phyloP scores from a whole-genome alignment of 1,284 basidiomycete genomes.

The Bjerkandera adusta region DNA sequence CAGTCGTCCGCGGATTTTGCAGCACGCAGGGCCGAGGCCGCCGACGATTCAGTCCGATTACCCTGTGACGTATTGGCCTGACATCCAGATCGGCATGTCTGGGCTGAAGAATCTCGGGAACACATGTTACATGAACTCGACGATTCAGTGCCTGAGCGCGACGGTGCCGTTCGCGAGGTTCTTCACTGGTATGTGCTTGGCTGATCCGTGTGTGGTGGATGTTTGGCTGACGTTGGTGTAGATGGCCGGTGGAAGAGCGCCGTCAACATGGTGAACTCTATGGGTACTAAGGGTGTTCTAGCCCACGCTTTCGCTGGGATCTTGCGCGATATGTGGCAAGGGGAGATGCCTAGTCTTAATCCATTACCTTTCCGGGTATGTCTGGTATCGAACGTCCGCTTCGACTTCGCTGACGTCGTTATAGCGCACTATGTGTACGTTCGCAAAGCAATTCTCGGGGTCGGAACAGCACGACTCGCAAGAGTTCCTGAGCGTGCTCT shows the following conservation, averaged over 20 bases:
- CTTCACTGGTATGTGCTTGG: conserved; percentile 63
- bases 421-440: conserved; percentile 80
- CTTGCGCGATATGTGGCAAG: conserved; percentile 86
- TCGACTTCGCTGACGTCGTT: neutral
- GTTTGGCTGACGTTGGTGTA: conserved; percentile 29
- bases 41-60: conserved; percentile 71
- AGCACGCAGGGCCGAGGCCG: conserved; percentile 38
- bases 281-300: conserved; percentile 88
- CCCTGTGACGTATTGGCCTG: conserved; percentile 78
- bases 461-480: conserved; percentile 97
- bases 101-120: conserved; percentile 97
- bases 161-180: conserved; percentile 89
- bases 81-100: conserved; percentile 76
- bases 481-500: conserved; percentile 92
- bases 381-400: conserved; percentile 9
- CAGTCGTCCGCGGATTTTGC: conserved; percentile 49
- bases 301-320: conserved; percentile 84
- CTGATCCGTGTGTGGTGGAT: neutral
- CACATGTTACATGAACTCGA: conserved; percentile 99
- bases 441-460: conserved; percentile 88
- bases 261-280: conserved; percentile 84
- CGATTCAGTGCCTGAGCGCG: conserved; percentile 92
- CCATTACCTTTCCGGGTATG: conserved; percentile 86
- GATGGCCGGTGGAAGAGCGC: conserved; percentile 87
- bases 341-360: conserved; percentile 81